Conservation (phyloP, 2,329 filamentous ascomycete species). For the Lachnellula hyalina region DNA sequence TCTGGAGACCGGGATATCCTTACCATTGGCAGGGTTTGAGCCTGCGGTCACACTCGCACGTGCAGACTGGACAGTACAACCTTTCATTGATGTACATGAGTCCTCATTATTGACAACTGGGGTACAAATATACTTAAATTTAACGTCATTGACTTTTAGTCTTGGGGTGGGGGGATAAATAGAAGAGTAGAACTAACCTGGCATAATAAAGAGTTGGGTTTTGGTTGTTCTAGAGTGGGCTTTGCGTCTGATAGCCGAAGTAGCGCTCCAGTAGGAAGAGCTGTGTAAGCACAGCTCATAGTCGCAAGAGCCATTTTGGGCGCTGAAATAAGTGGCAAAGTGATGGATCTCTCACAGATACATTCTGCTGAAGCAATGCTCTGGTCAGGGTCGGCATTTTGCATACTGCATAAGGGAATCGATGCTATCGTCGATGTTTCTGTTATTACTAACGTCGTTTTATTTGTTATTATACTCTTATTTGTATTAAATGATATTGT, state of each 20-base stretch:
- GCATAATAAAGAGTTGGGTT: neutral
- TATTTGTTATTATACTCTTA: neutral
- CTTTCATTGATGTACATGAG: neutral
- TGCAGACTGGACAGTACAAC: neutral
- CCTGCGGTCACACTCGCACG: neutral
- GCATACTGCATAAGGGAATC: neutral
- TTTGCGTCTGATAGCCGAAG: neutral
- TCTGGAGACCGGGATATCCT: neutral
- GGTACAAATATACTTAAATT: neutral
- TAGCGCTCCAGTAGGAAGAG: neutral
- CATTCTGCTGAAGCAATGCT: neutral
- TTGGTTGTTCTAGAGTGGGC: neutral
- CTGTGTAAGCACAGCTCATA: neutral
- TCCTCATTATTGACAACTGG: neutral
- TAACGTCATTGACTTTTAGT: neutral
- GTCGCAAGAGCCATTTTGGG: neutral
- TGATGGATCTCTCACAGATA: neutral
- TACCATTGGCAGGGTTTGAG: neutral
- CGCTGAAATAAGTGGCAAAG: neutral
- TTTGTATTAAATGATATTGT: too few species aligned
- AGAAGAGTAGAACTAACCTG: neutral
- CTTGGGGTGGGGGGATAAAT: neutral
- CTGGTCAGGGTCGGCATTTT: neutral
- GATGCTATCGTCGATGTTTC: neutral
- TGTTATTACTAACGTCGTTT: too few species aligned